Base-by-base conservation (phyloP, 441 rosid species). In the Erodium texanum region DNA sequence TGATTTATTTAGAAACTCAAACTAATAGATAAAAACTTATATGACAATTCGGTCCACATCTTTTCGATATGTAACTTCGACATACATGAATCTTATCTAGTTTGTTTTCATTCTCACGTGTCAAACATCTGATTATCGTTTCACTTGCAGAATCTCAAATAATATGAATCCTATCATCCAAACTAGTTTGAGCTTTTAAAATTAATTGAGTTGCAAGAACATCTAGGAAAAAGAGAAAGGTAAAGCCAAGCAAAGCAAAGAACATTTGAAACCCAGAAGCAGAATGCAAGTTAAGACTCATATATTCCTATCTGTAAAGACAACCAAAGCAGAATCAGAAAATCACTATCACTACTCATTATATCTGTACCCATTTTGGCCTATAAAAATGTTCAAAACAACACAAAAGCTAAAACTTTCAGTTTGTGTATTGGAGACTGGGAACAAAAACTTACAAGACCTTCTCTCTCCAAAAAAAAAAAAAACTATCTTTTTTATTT, bases 361-460 rank as follows among this genome's bases (percentile, higher is more conserved):
- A 50, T 8, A 15, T 50, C 12, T 15, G 73, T 69, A 67, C 81
- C 67, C 82, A 65, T 68, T 84, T n/a, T n/a, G n/a, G n/a, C n/a
- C n/a, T 27, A 27, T 27, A 27, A 27, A 85, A 81, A 80, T 79
- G 82, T 73, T 68, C 12, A 4, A 14, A 43, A 12, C 62, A 67
- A 71, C 85, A 84, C 71, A 80, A 83, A 84, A 84, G 90, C 77
- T 81, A 78, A 80, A 83, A 83, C 29, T 81, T 86, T 77, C 97
- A 82, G 90, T 80, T 86, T 76, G 81, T 84, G 96, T 84, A 82
- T 79, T 62, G 84, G 78, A 81, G 83, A 81, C 82, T 78, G 91
- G 97, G 82, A 84, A 87, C 98, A 85, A 69, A 62, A 36, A 19
- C 20, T 67, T 70, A 61, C 72, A 38, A n/a, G n/a, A n/a, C 67